Evolutionary conservation across 495 filamentous ascomycete genomes (phyloP), one percentile per base, ranked within the genome.

Genomic region (Annulohypoxylon moriforme): DNA sequence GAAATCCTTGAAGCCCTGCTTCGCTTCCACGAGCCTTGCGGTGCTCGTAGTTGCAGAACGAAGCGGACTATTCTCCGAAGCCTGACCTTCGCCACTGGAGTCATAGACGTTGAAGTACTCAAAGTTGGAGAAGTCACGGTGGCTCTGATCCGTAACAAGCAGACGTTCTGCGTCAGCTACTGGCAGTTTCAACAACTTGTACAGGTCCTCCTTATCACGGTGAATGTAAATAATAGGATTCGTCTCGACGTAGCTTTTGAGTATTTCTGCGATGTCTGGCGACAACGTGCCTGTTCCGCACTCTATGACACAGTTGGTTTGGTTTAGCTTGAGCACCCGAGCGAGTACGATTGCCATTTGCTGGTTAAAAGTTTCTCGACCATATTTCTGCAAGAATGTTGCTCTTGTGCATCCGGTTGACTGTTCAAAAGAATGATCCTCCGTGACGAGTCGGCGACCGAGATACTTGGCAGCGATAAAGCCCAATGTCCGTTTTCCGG

Each of bases 21-120:
- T 92, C 20, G 87, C 91, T 47, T 88, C 82, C 64, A 94, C 91
- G 18, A 96, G 79, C 50, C 88, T 92, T 9, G 76, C 76, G 14
- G 74, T 68, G 40, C 72, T 73, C 22, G 67, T 69, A 88, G 87
- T 46, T 83, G 89, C 56, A 83, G 84, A 36, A 81, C 85, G 38
- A 77, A 81, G 9, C 79, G 85, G 25, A 68, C 80, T 71, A 71
- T 86, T 78, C 77, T 87, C 71, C 60, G 66, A 67, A 67, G 80
- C 40, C 63, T 77, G 64, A 64, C 79, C 69, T 13, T 84, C 78
- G 29, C 75, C 76, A 16, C 76, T 78, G 14, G 73, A 72, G 73
- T 90, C 81, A 69, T 81, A 88, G 42, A 93, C 76, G 70, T 96
- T 96, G 81, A 90, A 94, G 73, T 90, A 94, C 75, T 94, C 92